Evolutionary conservation across 148 eudicot genomes (phyloP).

Genomic region (Tetragonia tetragonoides): DNA sequence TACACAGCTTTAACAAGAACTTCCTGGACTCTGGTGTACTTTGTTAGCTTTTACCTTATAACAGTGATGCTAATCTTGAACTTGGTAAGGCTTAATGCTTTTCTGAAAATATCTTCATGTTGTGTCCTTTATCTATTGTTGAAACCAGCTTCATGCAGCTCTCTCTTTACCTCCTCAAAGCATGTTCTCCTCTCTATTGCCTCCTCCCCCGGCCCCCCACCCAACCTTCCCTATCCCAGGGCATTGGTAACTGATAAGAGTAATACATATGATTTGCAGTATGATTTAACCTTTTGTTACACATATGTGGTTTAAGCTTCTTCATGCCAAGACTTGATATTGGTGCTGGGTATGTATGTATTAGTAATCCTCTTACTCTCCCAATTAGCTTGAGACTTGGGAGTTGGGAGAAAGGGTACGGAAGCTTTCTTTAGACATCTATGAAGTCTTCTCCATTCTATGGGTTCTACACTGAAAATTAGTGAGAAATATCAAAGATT

Average conservation of each 20-base stretch:
- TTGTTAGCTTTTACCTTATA: slow-evolving; percentile 89
- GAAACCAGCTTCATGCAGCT: neutral
- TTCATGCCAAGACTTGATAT: neutral
- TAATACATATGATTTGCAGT: neutral
- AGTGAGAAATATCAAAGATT: no score
- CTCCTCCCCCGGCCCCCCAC: neutral
- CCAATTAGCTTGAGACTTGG: neutral
- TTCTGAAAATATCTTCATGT: neutral
- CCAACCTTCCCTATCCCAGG: neutral
- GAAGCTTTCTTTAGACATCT: neutral
- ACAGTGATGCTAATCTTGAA: slow-evolving; percentile 77
- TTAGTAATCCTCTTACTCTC: neutral
- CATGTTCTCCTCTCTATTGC: neutral
- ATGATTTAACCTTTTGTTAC: neutral
- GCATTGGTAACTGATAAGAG: neutral
- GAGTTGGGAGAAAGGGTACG: neutral
- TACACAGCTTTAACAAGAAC: slow-evolving; percentile 72
- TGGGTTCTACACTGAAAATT: neutral
- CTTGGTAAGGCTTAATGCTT: slow-evolving; percentile 60
- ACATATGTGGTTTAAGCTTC: neutral
- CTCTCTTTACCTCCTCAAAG: neutral
- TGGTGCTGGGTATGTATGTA: neutral
- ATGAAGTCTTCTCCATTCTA: neutral
- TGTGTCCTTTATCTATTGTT: slow-evolving; percentile 1
- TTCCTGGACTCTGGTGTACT: slow-evolving; percentile 68